A percentile compares a stretch with the other conserved stretches of the same genome.
Conservation (phyloP, 352 stramenopile genomes). For the Phytopythium delawarense region DNA sequence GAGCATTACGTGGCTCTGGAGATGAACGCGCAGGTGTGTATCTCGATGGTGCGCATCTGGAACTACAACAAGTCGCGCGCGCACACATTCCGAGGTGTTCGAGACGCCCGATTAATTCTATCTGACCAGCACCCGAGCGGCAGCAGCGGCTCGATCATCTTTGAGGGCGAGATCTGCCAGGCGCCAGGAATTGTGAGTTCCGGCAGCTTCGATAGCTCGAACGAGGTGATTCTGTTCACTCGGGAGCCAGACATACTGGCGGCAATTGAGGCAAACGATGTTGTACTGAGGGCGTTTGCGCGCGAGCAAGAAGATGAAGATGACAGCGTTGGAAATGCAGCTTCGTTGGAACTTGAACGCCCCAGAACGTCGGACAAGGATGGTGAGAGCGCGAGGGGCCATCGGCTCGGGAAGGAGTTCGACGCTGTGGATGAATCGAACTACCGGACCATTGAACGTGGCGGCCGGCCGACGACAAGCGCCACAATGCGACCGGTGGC, state of each 20-base stretch:
- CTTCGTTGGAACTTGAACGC: conserved; percentile 41
- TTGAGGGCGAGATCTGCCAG: conserved; percentile 83
- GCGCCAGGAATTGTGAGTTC: conserved; percentile 57
- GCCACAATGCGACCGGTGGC: conserved; percentile 15
- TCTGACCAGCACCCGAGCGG: background rate
- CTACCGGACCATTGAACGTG: conserved; percentile 5
- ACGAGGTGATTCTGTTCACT: conserved; percentile 88
- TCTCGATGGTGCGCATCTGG: conserved; percentile 89
- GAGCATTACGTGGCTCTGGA: conserved; percentile 56
- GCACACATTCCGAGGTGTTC: conserved; percentile 70
- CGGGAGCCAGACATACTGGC: conserved; percentile 50
- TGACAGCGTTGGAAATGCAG: conserved; percentile 13
- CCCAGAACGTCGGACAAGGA: conserved; percentile 53
- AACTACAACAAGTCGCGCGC: conserved; percentile 93
- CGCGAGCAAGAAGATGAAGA: conserved; percentile 51
- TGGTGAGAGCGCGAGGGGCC: background rate
- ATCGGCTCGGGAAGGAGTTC: conserved; percentile 9
- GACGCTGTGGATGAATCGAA: conserved; percentile 11
- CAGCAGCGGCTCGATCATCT: conserved; percentile 37
- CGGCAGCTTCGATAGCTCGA: conserved; percentile 47
- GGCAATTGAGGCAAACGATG: conserved; percentile 71
- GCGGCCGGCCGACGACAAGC: conserved; percentile 42
- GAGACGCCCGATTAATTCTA: conserved; percentile 53
- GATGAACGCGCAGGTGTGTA: conserved; percentile 23
- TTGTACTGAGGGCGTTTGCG: conserved; percentile 17